Conservation (phyloP, 768 basidiomycete genomes). For the Boletus tylopilopsis region DNA sequence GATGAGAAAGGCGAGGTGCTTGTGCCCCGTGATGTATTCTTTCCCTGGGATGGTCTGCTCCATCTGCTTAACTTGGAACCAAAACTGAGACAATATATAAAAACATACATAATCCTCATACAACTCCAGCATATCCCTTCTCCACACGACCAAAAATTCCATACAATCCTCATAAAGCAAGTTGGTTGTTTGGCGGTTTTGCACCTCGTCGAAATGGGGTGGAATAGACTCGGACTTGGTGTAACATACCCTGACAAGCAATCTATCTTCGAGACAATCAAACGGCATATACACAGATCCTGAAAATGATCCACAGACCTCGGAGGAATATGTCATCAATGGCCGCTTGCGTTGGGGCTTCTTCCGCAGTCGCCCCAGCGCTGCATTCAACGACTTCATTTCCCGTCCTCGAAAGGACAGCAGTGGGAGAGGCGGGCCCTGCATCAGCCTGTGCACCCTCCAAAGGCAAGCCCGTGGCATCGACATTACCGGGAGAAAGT, state of each 20-base stretch:
- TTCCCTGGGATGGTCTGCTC: constrained; percentile 58
- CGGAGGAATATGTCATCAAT: constrained; percentile 64
- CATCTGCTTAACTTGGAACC: constrained; percentile 3
- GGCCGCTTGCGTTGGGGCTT: constrained; percentile 15
- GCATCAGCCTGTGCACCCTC: constrained; percentile 18
- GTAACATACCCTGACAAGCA: constrained; percentile 78
- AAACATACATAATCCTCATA: constrained; percentile 78
- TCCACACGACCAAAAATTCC: constrained; percentile 87
- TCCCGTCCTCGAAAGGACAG: constrained; percentile 64
- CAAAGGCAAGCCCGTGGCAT: background rate
- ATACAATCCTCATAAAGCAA: constrained; percentile 65
- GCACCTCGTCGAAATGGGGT: constrained; percentile 58
- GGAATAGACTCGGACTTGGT: constrained; percentile 50
- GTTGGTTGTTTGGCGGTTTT: constrained; percentile 60
- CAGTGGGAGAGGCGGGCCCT: constrained; percentile 49
- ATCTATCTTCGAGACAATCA: constrained; percentile 61
- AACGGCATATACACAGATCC: background rate
- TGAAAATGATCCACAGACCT: constrained; percentile 45
- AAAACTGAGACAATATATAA: background rate
- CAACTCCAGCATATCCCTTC: constrained; percentile 71
- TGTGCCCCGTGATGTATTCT: constrained; percentile 66
- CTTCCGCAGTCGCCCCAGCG: constrained; percentile 49
- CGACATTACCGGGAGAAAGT: constrained; percentile 20
- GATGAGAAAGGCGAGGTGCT: constrained; percentile 74
- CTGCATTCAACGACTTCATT: constrained; percentile 58